These are phyloP conservation scores for Candida alai DNA, from an alignment of 805 yeast genomes.

Conservation along the genomic window DNA sequence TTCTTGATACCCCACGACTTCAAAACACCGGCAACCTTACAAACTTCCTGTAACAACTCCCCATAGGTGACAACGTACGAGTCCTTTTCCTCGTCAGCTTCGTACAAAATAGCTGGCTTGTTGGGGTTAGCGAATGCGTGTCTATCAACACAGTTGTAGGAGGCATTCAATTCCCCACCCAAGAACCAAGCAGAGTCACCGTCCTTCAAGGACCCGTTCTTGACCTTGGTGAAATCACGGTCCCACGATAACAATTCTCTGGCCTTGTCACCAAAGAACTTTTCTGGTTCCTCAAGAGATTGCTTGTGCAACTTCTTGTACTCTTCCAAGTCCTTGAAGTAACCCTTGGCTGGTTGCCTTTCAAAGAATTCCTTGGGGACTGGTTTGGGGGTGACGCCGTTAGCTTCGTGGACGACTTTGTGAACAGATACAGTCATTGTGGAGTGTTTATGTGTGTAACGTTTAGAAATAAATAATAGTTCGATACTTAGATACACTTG, in stretches of 20 bases:
- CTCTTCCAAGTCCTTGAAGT: constrained; percentile 58
- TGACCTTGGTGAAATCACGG: constrained; percentile 64
- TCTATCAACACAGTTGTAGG: constrained; percentile 78
- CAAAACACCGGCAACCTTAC: constrained; percentile 67
- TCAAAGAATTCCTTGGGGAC: constrained; percentile 54
- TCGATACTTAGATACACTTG: no score
- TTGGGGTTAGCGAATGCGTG: constrained; percentile 70
- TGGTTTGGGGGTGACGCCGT: constrained; percentile 43
- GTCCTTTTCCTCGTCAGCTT: constrained; percentile 73
- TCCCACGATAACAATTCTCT: constrained; percentile 75
- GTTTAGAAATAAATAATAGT: no score
- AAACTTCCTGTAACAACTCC: constrained; percentile 67
- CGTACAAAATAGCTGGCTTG: constrained; percentile 72
- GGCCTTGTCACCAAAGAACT: constrained; percentile 77
- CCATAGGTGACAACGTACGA: constrained; percentile 63
- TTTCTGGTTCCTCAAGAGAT: constrained; percentile 76
- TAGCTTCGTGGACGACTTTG: constrained; percentile 59
- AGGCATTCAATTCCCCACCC: constrained; percentile 76
- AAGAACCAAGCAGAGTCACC: constrained; percentile 66
- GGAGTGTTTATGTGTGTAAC: no score
- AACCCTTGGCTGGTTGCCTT: constrained; percentile 60
- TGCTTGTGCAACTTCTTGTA: constrained; percentile 67
- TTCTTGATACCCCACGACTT: constrained; percentile 63
- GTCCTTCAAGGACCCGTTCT: constrained; percentile 58
- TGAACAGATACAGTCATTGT: constrained; percentile 31